Base-by-base conservation (phyloP, 805 yeast species). In the Hanseniaspora taiwanica region DNA sequence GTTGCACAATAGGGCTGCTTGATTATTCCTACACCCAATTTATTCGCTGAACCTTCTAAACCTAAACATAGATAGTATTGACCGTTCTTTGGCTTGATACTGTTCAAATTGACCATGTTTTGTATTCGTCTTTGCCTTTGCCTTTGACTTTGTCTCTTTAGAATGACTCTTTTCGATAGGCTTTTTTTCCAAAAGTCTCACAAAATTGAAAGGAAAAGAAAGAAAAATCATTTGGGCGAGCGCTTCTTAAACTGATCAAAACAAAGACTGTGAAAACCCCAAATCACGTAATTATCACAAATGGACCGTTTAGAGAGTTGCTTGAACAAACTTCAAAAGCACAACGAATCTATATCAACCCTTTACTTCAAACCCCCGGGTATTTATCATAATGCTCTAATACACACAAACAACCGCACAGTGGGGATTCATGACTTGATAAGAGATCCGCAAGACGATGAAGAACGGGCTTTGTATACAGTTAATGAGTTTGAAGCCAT, bases 21-120 rank as follows among this genome's bases (percentile, higher is more conserved):
- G 40, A 91, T 78, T 14, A 91, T 71, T 1, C 99, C 99, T 1
- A 89, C 91, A 1, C 96, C 99, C 2, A 91, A 68, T 56, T 91
- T 91, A 58, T 91, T 91, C 14, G 98, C 98, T 0, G 96, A 85
- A 1, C 99, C 99, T 58, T 91, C 99, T 24, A 91, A 68, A 1
- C 98, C 99, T 1, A 91, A 53, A 0, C 96, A 95, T 10, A 82
- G 58, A 50, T 78, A 81, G 51, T 66, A 64, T 18, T 51, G 48
- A 36, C 56, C 47, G n/a, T 48, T 48, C 37, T 58, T 53, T 31
- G 33, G 33, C 17, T 29, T 29, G 6, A 29, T 29, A n/a, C 18
- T 16, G 33, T 16, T 29, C 3, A 29, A n/a, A 16, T 29, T 16
- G 6, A 29, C 33, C 33, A 29, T 29, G 13, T 7, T 5, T 10